phyloP scores from a whole-genome alignment of 2,329 filamentous ascomycete genomes.

The Akanthomyces uredinophilus region DNA sequence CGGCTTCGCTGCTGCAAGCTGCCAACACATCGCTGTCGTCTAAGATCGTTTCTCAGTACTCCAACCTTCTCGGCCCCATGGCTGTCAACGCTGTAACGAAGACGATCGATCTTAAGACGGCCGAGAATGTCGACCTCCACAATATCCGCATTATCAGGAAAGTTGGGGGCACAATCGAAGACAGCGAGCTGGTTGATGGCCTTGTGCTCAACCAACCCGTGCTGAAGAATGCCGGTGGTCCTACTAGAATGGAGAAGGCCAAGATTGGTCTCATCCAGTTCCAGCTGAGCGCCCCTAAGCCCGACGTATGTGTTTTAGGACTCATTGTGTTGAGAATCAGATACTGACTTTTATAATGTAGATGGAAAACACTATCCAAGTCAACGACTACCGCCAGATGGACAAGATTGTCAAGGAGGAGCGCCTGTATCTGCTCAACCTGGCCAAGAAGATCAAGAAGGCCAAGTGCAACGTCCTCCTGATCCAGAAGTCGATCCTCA shows the following conservation, averaged over 20 bases:
- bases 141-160: conserved; percentile 98
- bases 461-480: conserved; percentile 98
- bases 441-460: conserved; percentile 99
- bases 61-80: conserved; percentile 92
- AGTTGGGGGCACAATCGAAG: conserved; percentile 94
- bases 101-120: conserved; percentile 91
- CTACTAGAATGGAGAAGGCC: conserved; percentile 92
- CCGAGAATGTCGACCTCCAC: conserved; percentile 92
- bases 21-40: conserved; percentile 96
- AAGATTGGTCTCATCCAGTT: conserved; percentile 96
- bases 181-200: conserved; percentile 94
- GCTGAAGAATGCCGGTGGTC: conserved; percentile 88
- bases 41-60: conserved; percentile 98
- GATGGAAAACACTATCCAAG: conserved; percentile 99
- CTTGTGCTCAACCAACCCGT: conserved; percentile 88
- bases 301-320: conserved; percentile 60
- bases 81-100: conserved; percentile 94
- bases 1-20: conserved; percentile 85
- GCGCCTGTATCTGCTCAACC: conserved; percentile 93
- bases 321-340: neutral
- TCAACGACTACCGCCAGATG: conserved; percentile 99
- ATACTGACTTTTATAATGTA: conserved; percentile 31
- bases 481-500: conserved; percentile 97
- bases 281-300: conserved; percentile 96
- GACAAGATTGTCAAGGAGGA: conserved; percentile 99